Base-by-base conservation (phyloP, 768 basidiomycete genomes). In the Serendipita sp. region DNA sequence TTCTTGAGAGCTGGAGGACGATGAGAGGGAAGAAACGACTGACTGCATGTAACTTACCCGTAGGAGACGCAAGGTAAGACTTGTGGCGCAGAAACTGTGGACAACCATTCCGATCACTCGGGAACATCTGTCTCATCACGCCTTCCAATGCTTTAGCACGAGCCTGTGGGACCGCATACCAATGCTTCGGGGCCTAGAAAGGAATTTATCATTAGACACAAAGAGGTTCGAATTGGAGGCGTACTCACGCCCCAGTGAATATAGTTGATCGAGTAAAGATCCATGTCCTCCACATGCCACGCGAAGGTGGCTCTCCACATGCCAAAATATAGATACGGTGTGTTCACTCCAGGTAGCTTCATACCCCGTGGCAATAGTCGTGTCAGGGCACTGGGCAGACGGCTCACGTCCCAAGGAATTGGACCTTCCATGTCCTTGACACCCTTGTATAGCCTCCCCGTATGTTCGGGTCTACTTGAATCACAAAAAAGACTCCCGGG, bases 251-350 rank as follows among this genome's bases (percentile, higher is more conserved):
- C 96, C 67, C 97, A 98, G 72, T 99, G 96, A 62, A 99, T 90
- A 71, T 93, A 98, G 71, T 99, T 99, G 75, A 99, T 98, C 63
- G 91, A 94, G 74, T 95, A 97, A 1, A 99, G 79, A 70, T 99
- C 96, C 90, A 97, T 96, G 72, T 99, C 96, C 73, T 99, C 96
- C 53, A 99, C 96, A 68, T 99, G 96, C 95, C 96, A 99, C 0
- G 93, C 90, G 73, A 98, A 98, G 0, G 92, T 92, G 24, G 95
- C 95, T 60, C 93, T 79, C 96, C 96, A 99, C 94, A 97, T 98
- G 66, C 96, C 96, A 71, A 94, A 98, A 73, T 98, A 98, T 1
- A 98, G 81, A 71, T 98, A 98, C 0, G 95, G 95, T 2, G 92
- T 86, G 70, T 98, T 98, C 53, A 99, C 96, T 7, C 96, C 96